Evolutionary conservation across 257 asterid genomes (phyloP).

Genomic region (Solanum chaucha): DNA sequence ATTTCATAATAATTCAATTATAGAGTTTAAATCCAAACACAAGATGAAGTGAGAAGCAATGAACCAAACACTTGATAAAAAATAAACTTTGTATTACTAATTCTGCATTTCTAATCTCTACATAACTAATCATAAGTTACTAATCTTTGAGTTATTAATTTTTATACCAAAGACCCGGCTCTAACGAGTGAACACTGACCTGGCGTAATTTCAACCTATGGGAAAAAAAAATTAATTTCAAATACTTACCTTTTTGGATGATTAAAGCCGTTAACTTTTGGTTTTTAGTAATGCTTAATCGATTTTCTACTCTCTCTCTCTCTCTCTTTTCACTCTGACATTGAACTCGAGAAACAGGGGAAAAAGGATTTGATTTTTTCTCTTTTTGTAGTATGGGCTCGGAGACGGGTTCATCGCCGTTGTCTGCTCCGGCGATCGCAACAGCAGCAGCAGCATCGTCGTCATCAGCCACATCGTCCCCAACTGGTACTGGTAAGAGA

Average conservation of each 20-base stretch:
- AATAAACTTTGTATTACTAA: too few species aligned
- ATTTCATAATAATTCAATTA: too few species aligned
- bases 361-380: neutral
- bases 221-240: neutral
- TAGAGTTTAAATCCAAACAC: neutral
- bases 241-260: neutral
- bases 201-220: neutral
- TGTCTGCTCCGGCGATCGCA: constrained; percentile 20
- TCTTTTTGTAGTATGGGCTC: constrained; percentile 16
- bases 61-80: too few species aligned
- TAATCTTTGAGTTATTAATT: neutral
- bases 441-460: constrained; percentile 19
- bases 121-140: too few species aligned
- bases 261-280: neutral
- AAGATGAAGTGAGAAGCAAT: too few species aligned
- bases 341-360: neutral
- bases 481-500: constrained; percentile 39
- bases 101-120: too few species aligned
- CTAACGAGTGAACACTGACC: neutral
- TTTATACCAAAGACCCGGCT: neutral
- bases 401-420: constrained; percentile 24
- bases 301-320: neutral
- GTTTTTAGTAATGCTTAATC: neutral
- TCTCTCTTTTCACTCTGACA: neutral
- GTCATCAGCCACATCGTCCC: constrained; percentile 22